Conservation (phyloP, 2,329 filamentous ascomycete species). For the Lachnellula arida region DNA sequence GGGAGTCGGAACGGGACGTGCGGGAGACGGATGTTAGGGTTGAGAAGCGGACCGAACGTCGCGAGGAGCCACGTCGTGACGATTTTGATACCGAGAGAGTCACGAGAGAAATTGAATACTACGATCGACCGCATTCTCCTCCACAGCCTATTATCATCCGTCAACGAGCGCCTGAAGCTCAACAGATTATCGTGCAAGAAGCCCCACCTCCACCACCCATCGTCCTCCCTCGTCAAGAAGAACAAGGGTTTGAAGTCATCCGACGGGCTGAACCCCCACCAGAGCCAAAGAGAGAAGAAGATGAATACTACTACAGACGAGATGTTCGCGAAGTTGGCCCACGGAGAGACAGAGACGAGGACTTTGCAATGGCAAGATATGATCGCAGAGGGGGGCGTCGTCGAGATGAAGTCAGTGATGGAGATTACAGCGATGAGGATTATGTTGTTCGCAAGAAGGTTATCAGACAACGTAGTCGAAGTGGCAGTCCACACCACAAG, state of each 20-base stretch:
- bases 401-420: slow-evolving; percentile 32
- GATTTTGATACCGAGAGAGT: slow-evolving; percentile 50
- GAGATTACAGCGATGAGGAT: slow-evolving; percentile 41
- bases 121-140: slow-evolving; percentile 46
- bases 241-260: slow-evolving; percentile 23
- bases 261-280: slow-evolving; percentile 22
- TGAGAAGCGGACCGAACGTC: slow-evolving; percentile 24
- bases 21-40: slow-evolving; percentile 26
- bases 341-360: slow-evolving; percentile 23
- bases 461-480: slow-evolving; percentile 44
- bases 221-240: slow-evolving; percentile 32
- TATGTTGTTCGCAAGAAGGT: slow-evolving; percentile 36
- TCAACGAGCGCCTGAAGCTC: slow-evolving; percentile 49
- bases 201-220: slow-evolving; percentile 49
- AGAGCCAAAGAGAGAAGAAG: slow-evolving; percentile 28
- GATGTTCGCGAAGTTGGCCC: slow-evolving; percentile 26
- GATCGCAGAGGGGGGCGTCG: slow-evolving; percentile 35
- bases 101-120: slow-evolving; percentile 60
- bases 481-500: slow-evolving; percentile 48
- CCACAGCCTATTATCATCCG: slow-evolving; percentile 53
- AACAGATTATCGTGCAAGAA: slow-evolving; percentile 58
- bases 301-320: slow-evolving; percentile 35
- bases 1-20: slow-evolving; percentile 22
- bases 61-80: slow-evolving; percentile 23
- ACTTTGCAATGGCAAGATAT: slow-evolving; percentile 31